Evolutionary conservation across 1,284 basidiomycete species (phyloP).

Genomic region (Austroboletus novae-zelandiae): DNA sequence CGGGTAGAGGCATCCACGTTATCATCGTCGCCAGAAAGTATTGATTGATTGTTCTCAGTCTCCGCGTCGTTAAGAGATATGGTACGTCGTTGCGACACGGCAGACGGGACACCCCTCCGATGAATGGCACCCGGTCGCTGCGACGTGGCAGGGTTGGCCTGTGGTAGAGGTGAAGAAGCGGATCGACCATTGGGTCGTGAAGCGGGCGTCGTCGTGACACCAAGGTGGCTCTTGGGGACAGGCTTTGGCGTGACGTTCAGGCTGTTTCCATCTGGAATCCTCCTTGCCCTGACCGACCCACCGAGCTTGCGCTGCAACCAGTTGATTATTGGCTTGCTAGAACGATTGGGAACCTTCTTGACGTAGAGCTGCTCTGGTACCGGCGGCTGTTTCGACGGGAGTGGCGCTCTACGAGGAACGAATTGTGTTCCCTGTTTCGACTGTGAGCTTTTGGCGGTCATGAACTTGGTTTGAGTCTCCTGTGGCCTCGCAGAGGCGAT

Average conservation of each 20-base stretch:
- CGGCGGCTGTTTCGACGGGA: constrained; percentile 29
- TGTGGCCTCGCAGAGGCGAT: constrained; percentile 15
- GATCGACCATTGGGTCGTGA: constrained; percentile 32
- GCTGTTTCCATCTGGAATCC: constrained; percentile 36
- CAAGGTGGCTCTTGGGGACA: constrained; percentile 15
- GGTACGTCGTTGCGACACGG: constrained; percentile 48
- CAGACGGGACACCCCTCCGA: constrained; percentile 35
- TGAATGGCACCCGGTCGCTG: constrained; percentile 25
- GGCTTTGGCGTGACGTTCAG: constrained; percentile 14
- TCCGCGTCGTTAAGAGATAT: constrained; percentile 61
- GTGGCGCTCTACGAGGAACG: constrained; percentile 14
- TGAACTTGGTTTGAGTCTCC: constrained; percentile 15
- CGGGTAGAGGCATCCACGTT: constrained; percentile 42
- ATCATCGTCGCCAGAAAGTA: constrained; percentile 44
- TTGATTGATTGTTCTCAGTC: constrained; percentile 31
- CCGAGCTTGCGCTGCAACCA: constrained; percentile 89
- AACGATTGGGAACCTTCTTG: constrained; percentile 59
- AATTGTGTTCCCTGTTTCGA: constrained; percentile 20
- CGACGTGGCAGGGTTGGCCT: constrained; percentile 12
- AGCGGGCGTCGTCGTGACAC: constrained; percentile 13
- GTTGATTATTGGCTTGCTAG: constrained; percentile 85
- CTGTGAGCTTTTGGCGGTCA: constrained; percentile 7
- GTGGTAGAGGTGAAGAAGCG: constrained; percentile 31
- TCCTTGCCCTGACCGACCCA: constrained; percentile 55
- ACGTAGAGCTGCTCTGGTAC: constrained; percentile 34